Evolutionary conservation across 495 filamentous ascomycete genomes (phyloP), one percentile per base, ranked within the genome.

Genomic region (Talaromyces liani): DNA sequence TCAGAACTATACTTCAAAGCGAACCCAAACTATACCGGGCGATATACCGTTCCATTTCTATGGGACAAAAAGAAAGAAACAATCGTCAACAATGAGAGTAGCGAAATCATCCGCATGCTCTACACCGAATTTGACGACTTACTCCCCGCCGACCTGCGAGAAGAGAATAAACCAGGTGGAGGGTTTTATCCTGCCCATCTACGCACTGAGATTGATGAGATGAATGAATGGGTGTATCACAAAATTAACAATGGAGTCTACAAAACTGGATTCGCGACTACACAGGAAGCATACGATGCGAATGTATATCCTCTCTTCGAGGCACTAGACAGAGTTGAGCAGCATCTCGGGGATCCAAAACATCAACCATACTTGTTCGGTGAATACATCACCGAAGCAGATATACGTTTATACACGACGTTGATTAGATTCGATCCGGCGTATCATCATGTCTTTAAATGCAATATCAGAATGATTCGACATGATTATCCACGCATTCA

Each of bases 21-120:
- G 4, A 41, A 41, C 36, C 36, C 36, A 12, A 41, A 41, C 36
- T 41, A 41, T 41, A 41, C 36, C 8, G 36, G 36, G 16, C 36
- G 36, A 16, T 41, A 41, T 14, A 41, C 36, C 14, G 36, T 41
- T 1, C 36, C 36, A 0, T 41, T 41, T 6, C 36, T 41, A 41
- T 94, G 86, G 78, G 91, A 96, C 72, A 90, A 81, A 68, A 86
- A 88, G 75, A 74, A 74, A 56, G 79, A 85, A 64, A 86, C 81
- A 27, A 90, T 93, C 63, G 91, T 93, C 63, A 92, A 83, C 74
- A 95, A 96, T 65, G 91, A 95, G 79, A 91, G 87, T 66, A 84
- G 83, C 64, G 91, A 95, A 79, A 91, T 96, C 66, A 85, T 94
- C 62, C 74, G 88, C 56, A 87, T 88, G 75, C 69, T 88, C 5